Evolutionary conservation across 768 basidiomycete species (phyloP).

Genomic region (Peribolospora baueri): DNA sequence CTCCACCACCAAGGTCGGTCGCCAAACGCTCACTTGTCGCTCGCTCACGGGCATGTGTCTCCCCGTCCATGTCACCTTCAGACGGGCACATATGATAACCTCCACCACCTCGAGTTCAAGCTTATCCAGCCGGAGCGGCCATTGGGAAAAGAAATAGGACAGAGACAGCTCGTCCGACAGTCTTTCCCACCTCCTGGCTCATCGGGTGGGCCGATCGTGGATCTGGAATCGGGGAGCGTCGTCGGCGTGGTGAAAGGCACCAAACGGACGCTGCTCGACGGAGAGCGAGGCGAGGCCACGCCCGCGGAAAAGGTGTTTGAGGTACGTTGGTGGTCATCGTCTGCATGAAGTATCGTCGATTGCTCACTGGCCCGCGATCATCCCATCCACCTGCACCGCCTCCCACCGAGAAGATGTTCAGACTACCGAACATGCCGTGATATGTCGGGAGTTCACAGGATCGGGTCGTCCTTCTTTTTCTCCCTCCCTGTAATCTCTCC

Average conservation of each 20-base stretch:
- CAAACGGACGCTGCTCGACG: conserved; percentile 5
- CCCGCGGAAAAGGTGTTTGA: conserved; percentile 9
- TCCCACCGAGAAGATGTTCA: too few species aligned
- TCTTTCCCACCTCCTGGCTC: conserved; percentile 25
- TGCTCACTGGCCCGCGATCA: too few species aligned
- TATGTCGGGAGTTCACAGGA: too few species aligned
- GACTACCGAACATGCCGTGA: too few species aligned
- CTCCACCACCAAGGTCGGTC: background rate
- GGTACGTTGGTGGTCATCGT: conserved; percentile 9
- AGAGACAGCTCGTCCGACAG: too few species aligned
- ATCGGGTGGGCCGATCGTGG: conserved; percentile 45
- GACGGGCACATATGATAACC: conserved; percentile 45
- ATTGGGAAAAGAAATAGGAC: too few species aligned
- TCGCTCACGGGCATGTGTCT: background rate
- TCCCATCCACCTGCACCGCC: too few species aligned
- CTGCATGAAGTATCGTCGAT: too few species aligned
- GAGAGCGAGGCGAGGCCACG: conserved; percentile 6
- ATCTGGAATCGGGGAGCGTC: conserved; percentile 36
- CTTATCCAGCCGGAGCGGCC: conserved; percentile 25
- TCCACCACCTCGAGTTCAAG: conserved; percentile 33
- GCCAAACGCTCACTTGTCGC: background rate
- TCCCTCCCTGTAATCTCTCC: too few species aligned
- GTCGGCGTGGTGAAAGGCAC: conserved; percentile 37
- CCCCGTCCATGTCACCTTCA: conserved; percentile 11
- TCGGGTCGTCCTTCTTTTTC: too few species aligned